Evolutionary conservation across 202 grass and related monocot genomes (phyloP), one percentile per base, ranked within the genome.

Genomic region (Bolboschoenoplectus hybrid): DNA sequence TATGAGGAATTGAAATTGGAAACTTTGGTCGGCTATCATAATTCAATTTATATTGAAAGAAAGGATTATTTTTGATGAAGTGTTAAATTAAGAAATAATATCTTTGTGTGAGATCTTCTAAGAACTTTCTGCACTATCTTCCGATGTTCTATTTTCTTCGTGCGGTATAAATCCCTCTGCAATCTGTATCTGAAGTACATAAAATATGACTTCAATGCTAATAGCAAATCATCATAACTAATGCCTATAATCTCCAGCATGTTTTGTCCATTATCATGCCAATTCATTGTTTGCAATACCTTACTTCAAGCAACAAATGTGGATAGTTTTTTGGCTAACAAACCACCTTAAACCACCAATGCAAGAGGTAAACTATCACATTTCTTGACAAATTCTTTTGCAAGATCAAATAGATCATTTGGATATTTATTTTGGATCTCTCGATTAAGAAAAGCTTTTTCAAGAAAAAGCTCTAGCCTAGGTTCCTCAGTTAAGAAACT

Each of bases 141-240:
- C 89, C 51, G 85, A 72, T 16, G 44, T 72, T 83, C 49, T 72
- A 5, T 61, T 39, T 12, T 71, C 12, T 20, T 35, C 75, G 10
- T 82, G 53, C 19, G 3, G 65, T 45, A 90, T 19, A 16, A 90
- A 90, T 0, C 85, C 81, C 14, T 92, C 91, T 3, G 85, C 90
- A 83, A 80, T 65, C 91, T 88, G 90, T 79, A 88, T 83, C 0
- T 4, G 67, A 92, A 51, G 26, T 92, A 92, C 3, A 92, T 88
- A 38, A 92, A 88, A 19, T 85, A 90, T 1, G 45, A 86, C n/a
- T 92, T 90, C 1, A 92, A 9, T 0, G 61, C 87, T 63, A 85
- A 74, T 19, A 85, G 82, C 3, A 92, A 86, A 10, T 90, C 91
- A n/a, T 92, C 82, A 0, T 83, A 90, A 36, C 85, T 80, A n/a